Conservation (phyloP, 2,329 filamentous ascomycete species). For the Nigrograna mackinnonii region DNA sequence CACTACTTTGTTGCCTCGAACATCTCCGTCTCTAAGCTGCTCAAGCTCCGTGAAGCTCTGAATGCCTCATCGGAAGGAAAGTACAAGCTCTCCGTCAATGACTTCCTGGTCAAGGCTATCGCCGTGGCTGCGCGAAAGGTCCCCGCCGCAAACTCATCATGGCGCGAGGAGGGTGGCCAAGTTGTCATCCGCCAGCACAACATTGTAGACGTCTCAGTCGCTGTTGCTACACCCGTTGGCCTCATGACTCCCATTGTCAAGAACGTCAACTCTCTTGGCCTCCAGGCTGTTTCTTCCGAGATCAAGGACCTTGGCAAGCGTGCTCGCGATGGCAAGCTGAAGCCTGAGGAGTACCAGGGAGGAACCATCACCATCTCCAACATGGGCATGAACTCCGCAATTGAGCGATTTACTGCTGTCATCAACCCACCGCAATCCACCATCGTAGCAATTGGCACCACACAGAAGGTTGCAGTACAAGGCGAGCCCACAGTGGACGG, state of each 20-base stretch:
- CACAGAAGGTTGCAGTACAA: conserved; percentile 91
- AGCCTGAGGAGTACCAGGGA: conserved; percentile 99
- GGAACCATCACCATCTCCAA: conserved; percentile 99
- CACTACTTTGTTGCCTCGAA: conserved; percentile 96
- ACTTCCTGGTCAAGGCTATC: conserved; percentile 98
- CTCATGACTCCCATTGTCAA: conserved; percentile 98
- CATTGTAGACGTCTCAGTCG: conserved; percentile 92
- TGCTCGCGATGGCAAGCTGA: conserved; percentile 95
- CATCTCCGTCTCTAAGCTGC: conserved; percentile 90
- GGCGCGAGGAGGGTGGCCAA: conserved; percentile 77
- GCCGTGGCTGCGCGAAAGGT: conserved; percentile 89
- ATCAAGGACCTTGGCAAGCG: conserved; percentile 98
- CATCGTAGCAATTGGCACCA: conserved; percentile 93
- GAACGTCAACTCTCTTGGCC: conserved; percentile 82
- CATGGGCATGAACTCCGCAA: conserved; percentile 98
- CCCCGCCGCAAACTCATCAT: conserved; percentile 92
- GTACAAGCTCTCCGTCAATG: conserved; percentile 99
- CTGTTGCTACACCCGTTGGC: conserved; percentile 88
- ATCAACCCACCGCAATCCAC: conserved; percentile 98
- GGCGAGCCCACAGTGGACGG: conserved; percentile 79
- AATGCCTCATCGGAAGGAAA: conserved; percentile 87
- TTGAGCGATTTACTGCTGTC: conserved; percentile 96
- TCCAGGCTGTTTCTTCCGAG: conserved; percentile 82
- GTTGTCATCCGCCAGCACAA: conserved; percentile 88
- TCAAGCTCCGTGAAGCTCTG: conserved; percentile 93